A percentile compares a stretch with the other conserved stretches of the same genome.
phyloP scores from a whole-genome alignment of 2,329 filamentous ascomycete genomes.

The Neofusicoccum laricinum region DNA sequence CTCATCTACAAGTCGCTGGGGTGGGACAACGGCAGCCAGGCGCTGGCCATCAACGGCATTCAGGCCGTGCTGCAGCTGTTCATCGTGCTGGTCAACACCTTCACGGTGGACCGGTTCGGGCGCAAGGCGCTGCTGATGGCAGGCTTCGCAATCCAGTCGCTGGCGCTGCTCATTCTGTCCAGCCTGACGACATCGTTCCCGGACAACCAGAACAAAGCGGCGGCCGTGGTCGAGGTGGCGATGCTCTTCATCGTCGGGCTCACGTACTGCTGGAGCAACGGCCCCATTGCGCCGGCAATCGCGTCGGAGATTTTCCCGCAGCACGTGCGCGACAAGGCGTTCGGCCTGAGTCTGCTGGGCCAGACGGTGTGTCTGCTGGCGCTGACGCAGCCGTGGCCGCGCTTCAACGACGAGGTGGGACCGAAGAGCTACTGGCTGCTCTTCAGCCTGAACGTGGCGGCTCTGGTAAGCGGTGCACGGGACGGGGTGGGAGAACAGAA shows the following conservation, averaged over 20 bases:
- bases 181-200: constrained; percentile 55
- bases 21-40: constrained; percentile 30
- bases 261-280: constrained; percentile 59
- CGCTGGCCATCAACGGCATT: constrained; percentile 38
- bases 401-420: constrained; percentile 21
- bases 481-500: constrained; percentile 32
- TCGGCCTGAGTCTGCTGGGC: constrained; percentile 32
- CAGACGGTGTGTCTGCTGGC: constrained; percentile 64
- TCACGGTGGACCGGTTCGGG: constrained; percentile 43
- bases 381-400: constrained; percentile 55
- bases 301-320: constrained; percentile 61
- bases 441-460: constrained; percentile 63
- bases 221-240: constrained; percentile 56
- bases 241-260: constrained; percentile 62
- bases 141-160: constrained; percentile 48
- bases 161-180: constrained; percentile 50
- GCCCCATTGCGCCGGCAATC: constrained; percentile 50
- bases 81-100: constrained; percentile 39
- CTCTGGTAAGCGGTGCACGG: constrained; percentile 52
- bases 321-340: constrained; percentile 39
- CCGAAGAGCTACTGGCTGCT: constrained; percentile 58
- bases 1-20: constrained; percentile 43
- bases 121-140: constrained; percentile 38
- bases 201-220: constrained; percentile 46
- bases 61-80: constrained; percentile 45